Percentiles rank a stretch among this genome's conserved stretches.
phyloP scores from a whole-genome alignment of 345 rosid species.

The Brassica rapa region DNA sequence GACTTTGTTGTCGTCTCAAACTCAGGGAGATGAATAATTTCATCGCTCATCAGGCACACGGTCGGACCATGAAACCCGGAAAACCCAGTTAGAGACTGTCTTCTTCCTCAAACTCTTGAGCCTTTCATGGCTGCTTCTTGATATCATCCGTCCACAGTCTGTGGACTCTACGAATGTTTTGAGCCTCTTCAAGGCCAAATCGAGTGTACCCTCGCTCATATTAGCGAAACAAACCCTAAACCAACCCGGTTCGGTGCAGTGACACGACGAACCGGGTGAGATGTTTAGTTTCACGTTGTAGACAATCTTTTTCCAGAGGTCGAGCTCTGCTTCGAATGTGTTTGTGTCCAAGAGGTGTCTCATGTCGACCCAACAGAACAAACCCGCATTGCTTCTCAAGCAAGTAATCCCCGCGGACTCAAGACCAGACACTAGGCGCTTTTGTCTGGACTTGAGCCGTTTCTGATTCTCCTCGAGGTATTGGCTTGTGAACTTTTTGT shows the following conservation, averaged over 20 bases:
- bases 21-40: conserved; percentile 35
- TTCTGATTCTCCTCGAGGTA: conserved; percentile 62
- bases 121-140: conserved; percentile 50
- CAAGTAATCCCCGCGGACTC: conserved; percentile 59
- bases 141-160: conserved; percentile 29
- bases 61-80: conserved; percentile 71
- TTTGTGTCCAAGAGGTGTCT: conserved; percentile 65
- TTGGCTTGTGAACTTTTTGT: conserved; percentile 62
- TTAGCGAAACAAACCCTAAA: conserved; percentile 77
- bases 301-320: conserved; percentile 76
- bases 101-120: conserved; percentile 54
- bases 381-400: conserved; percentile 66
- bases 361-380: conserved; percentile 90
- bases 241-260: conserved; percentile 84
- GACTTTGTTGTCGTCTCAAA: conserved; percentile 24
- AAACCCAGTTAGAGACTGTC: conserved; percentile 65
- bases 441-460: conserved; percentile 56
- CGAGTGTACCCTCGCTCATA: conserved; percentile 64
- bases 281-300: conserved; percentile 65
- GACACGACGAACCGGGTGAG: conserved; percentile 77
- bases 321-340: conserved; percentile 77
- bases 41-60: conserved; percentile 61
- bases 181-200: conserved; percentile 60
- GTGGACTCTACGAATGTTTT: conserved; percentile 56
- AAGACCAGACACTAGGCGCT: conserved; percentile 58